phyloP scores from a whole-genome alignment of 2,329 filamentous ascomycete species.

The Pseudocercospora eumusae region DNA sequence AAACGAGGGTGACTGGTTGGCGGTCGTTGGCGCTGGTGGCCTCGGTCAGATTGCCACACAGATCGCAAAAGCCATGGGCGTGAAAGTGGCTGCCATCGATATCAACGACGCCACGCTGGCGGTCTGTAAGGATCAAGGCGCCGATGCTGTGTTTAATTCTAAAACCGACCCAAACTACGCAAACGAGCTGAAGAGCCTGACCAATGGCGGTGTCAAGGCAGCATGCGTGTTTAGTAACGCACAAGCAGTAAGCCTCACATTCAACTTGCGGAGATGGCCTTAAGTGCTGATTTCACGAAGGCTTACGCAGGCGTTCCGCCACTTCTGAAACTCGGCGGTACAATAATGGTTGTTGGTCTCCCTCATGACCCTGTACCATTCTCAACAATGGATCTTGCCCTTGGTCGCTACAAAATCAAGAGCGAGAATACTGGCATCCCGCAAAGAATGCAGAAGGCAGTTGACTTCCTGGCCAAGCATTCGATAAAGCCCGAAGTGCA shows the following conservation, averaged over 20 bases:
- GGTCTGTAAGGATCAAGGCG: conserved; percentile 24
- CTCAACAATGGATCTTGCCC: conserved; percentile 26
- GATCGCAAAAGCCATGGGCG: conserved; percentile 24
- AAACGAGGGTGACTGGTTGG: conserved; percentile 24
- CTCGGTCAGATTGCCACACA: conserved; percentile 26
- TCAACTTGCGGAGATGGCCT: not conserved
- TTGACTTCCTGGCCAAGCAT: conserved; percentile 26
- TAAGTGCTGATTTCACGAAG: conserved; percentile 1
- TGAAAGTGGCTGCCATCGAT: conserved; percentile 25
- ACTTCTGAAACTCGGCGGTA: conserved; percentile 22
- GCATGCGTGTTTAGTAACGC: conserved; percentile 28
- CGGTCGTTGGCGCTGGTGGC: conserved; percentile 24
- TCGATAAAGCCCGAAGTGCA: conserved; percentile 26
- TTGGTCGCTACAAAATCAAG: conserved; percentile 27
- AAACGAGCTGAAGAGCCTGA: conserved; percentile 21
- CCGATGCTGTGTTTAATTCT: conserved; percentile 26
- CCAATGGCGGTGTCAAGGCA: conserved; percentile 21
- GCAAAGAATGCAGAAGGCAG: conserved; percentile 27
- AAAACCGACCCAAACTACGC: conserved; percentile 19
- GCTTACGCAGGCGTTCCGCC: conserved; percentile 24
- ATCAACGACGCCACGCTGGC: conserved; percentile 26
- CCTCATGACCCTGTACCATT: conserved; percentile 21
- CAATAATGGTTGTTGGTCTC: conserved; percentile 26
- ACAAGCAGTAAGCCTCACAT: conserved; percentile 16
- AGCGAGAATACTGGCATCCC: conserved; percentile 26